Base-by-base conservation (phyloP, 257 asterid genomes). In the Jacaranda copaia region DNA sequence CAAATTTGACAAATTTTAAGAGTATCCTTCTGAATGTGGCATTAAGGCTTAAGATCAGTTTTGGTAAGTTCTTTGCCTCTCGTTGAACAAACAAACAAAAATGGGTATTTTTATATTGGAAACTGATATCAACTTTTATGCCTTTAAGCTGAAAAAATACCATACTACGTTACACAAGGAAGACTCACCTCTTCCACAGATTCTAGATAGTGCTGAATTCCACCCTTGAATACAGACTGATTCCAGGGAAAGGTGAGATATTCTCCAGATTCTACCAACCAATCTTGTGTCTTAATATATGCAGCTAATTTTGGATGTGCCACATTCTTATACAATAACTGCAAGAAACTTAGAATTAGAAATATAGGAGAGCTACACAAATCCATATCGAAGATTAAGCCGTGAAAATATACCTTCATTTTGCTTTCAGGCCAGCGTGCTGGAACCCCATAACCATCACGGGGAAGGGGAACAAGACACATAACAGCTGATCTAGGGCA, bases 401-500 rank as follows among this genome's bases (percentile, higher is more conserved):
- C 14, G 69, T 20, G 40, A 39, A 25, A 14, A 36, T 64, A 73
- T 79, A 93, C 99, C 97, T 95, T 95, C 42, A 48, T 63, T 84
- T 89, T 93, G 86, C 99, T 95, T 43, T 85, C 94, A 8, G 99
- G 98, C 99, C 99, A 95, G 32, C 71, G 79, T 61, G 87, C 85
- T 0, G 94, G 96, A 82, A 80, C 83, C 75, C 65, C 88, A 71
- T 95, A 91, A 15, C 98, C 97, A 76, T 88, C 88, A 35, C 14
- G 97, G 2, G 97, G 97, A 78, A 95, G 96, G 45, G 98, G 94
- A 81, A 93, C 97, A 16, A 95, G 97, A 82, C 99, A 95, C 94
- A 87, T 79, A 51, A 90, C 81, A 68, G 88, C 85, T 32, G 88
- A 78, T 84, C 49, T 84, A 58, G 96, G 97, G 72, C 99, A 95